Evolutionary conservation across 331 rosid species (phyloP).

Genomic region (Phaseolus coccineus): DNA sequence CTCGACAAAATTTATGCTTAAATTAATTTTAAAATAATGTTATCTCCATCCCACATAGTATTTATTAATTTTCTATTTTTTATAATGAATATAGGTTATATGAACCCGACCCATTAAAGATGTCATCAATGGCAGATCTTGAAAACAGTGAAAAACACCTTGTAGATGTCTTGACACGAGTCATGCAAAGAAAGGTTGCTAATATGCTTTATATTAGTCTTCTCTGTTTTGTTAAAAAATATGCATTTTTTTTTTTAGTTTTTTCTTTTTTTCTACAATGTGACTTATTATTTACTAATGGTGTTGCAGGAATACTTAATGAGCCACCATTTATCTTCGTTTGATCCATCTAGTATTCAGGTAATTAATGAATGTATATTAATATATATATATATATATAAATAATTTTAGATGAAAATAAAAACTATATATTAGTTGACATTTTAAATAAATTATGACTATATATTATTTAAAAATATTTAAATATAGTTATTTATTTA

Average conservation of each 20-base stretch:
- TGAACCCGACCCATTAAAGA: constrained; percentile 69
- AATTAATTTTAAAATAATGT: background rate
- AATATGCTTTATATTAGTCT: background rate
- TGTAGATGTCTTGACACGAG: constrained; percentile 63
- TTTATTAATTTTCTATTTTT: background rate
- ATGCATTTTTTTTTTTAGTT: background rate
- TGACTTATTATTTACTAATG: background rate
- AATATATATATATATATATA: background rate
- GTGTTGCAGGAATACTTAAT: constrained; percentile 62
- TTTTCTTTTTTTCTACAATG: background rate
- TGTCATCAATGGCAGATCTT: constrained; percentile 62
- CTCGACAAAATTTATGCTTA: background rate
- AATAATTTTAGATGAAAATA: background rate
- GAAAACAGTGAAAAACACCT: constrained; percentile 66
- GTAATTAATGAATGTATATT: constrained; percentile 41
- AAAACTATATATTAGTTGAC: background rate
- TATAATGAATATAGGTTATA: constrained; percentile 47
- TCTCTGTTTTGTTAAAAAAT: background rate
- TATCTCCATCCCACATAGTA: background rate
- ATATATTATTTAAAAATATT: background rate
- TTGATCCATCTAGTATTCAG: constrained; percentile 66
- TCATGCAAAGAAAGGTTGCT: constrained; percentile 76
- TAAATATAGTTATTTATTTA: background rate
- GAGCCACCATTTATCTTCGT: constrained; percentile 65
- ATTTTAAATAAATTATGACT: too few species aligned